These are phyloP conservation scores for Eucalyptus tenuipes DNA, from an alignment of 345 rosid species.

Conservation along the genomic window DNA sequence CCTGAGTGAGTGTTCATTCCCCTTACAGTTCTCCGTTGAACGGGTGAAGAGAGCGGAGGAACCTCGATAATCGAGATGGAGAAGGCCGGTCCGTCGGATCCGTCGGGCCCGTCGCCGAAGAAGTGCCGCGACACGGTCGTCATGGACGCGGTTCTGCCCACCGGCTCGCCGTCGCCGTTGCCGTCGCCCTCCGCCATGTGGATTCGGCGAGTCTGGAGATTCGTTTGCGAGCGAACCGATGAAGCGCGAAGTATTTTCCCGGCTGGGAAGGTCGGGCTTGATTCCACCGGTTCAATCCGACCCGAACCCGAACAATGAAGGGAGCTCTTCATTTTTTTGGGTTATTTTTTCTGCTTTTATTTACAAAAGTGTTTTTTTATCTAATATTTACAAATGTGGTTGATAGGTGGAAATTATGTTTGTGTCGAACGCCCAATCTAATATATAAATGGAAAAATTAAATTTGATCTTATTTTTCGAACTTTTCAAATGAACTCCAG, in stretches of 20 bases:
- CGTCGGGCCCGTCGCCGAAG: conserved; percentile 28
- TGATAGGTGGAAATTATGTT: neutral
- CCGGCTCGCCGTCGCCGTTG: neutral
- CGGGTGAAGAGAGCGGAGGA: neutral
- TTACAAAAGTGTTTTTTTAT: too few species aligned
- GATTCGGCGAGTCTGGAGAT: neutral
- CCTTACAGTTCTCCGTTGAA: neutral
- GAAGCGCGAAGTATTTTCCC: neutral
- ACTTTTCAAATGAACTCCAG: neutral
- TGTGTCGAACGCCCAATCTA: neutral
- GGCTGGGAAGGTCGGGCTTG: neutral
- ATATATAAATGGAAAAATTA: neutral
- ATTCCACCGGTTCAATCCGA: neutral
- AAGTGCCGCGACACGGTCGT: conserved; percentile 39
- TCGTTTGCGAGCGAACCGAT: neutral
- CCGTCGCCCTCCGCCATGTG: neutral
- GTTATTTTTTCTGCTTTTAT: neutral
- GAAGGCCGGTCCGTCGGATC: conserved; percentile 26
- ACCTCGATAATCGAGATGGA: conserved; percentile 73
- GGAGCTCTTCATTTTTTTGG: neutral
- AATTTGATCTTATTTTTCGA: neutral
- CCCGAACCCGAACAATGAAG: neutral
- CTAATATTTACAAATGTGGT: neutral
- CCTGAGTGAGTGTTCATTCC: neutral
- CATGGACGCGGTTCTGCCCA: conserved; percentile 5